These are phyloP conservation scores for Metschnikowia shivogae DNA, from an alignment of 805 yeast genomes.

Conservation along the genomic window DNA sequence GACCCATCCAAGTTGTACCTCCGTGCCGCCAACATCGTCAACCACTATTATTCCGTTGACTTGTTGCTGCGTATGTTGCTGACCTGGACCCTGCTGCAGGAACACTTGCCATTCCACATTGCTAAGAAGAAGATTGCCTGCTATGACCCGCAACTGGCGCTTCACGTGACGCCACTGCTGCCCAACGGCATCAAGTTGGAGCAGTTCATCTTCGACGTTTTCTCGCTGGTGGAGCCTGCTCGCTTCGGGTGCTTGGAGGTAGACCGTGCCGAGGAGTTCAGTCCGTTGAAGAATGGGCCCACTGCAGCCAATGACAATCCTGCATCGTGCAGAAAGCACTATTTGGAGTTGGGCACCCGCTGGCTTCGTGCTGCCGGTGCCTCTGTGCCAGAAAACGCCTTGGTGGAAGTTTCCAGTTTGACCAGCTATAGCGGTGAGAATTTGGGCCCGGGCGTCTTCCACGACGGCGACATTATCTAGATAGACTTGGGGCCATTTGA, in stretches of 20 bases:
- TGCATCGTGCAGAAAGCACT: conserved; percentile 66
- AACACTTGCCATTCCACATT: conserved; percentile 83
- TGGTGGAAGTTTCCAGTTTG: conserved; percentile 74
- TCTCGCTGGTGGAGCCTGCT: conserved; percentile 65
- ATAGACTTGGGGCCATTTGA: background rate
- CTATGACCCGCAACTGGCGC: conserved; percentile 45
- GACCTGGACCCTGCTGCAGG: conserved; percentile 63
- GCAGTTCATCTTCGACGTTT: conserved; percentile 95
- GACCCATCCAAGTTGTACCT: conserved; percentile 54
- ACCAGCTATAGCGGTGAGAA: conserved; percentile 78
- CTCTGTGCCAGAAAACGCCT: conserved; percentile 37
- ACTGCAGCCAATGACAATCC: conserved; percentile 85
- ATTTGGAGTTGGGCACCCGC: conserved; percentile 59
- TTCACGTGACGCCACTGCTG: conserved; percentile 54
- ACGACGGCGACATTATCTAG: conserved; percentile 27
- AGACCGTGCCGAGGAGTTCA: conserved; percentile 76
- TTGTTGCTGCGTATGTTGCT: conserved; percentile 58
- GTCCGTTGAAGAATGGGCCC: conserved; percentile 89
- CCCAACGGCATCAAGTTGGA: conserved; percentile 94
- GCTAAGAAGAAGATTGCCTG: conserved; percentile 84
- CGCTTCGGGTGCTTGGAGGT: conserved; percentile 93
- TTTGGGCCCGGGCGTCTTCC: conserved; percentile 25
- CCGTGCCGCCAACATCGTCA: conserved; percentile 95
- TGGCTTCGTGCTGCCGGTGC: conserved; percentile 82
- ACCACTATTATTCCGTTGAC: conserved; percentile 89